phyloP scores from a whole-genome alignment of 1,284 basidiomycete genomes.

The Cerioporus squamosus region DNA sequence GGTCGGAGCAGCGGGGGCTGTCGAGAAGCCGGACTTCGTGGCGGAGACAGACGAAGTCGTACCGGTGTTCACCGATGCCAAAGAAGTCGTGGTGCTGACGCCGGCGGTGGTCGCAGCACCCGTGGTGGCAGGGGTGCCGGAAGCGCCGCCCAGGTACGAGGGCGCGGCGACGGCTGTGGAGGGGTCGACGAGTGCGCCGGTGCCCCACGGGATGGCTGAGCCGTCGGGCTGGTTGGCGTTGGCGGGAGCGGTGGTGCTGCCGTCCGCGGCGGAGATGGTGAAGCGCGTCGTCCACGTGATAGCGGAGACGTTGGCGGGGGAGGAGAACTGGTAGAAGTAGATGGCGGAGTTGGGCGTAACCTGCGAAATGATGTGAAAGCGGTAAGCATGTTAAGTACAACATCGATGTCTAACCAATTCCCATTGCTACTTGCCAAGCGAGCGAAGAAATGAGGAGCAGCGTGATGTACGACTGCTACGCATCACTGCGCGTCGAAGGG shows the following conservation, averaged over 20 bases:
- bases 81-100: background rate
- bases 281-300: constrained; percentile 81
- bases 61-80: background rate
- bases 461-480: too few species aligned
- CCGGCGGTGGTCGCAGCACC: background rate
- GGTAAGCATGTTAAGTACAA: background rate
- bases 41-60: background rate
- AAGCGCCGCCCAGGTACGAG: constrained; percentile 14
- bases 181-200: constrained; percentile 58
- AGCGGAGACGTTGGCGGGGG: constrained; percentile 43
- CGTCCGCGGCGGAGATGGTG: constrained; percentile 65
- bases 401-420: background rate
- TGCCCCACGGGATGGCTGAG: constrained; percentile 69
- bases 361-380: constrained; percentile 36
- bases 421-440: background rate
- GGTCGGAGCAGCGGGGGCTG: constrained; percentile 3
- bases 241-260: constrained; percentile 52
- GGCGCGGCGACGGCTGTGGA: constrained; percentile 35
- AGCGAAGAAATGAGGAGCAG: background rate
- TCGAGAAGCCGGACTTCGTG: background rate
- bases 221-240: constrained; percentile 59
- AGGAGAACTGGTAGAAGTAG: constrained; percentile 82
- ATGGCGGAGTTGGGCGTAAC: constrained; percentile 72
- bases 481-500: background rate
- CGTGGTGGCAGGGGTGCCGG: background rate